phyloP scores from a whole-genome alignment of 139 green algal species.

The Closterium sp. region DNA sequence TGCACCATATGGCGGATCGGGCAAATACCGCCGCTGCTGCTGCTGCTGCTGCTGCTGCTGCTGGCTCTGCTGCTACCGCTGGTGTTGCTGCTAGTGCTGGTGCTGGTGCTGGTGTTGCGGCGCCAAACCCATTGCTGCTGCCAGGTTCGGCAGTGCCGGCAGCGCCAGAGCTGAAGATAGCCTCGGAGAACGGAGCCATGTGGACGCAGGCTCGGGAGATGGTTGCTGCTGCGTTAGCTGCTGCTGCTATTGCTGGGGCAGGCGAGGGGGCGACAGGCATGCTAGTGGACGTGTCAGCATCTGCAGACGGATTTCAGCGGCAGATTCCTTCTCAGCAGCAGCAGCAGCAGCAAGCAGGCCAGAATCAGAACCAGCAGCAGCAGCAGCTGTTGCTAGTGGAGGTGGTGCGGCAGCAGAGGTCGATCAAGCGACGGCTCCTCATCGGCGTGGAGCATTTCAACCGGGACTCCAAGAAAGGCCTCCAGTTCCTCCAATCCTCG shows the following conservation, averaged over 20 bases:
- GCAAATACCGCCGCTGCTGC: background rate
- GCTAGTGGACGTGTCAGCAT: background rate
- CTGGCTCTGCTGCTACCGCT: too few species aligned
- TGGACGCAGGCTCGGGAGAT: background rate
- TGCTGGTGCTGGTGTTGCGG: background rate
- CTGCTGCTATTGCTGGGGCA: background rate
- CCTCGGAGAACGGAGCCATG: background rate
- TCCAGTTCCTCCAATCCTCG: constrained; percentile 79
- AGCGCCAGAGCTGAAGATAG: background rate
- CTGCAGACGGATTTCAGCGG: background rate
- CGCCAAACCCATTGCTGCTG: background rate
- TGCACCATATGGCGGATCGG: constrained; percentile 57
- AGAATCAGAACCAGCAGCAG: background rate
- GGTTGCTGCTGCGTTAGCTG: background rate
- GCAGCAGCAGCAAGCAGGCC: too few species aligned
- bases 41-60: background rate
- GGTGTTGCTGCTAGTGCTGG: background rate
- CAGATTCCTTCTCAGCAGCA: too few species aligned
- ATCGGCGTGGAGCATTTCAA: constrained; percentile 96
- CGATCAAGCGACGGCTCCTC: constrained; percentile 72
- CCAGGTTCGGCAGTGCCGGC: background rate
- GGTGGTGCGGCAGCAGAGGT: constrained; percentile 48
- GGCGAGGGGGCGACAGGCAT: background rate
- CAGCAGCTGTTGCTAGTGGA: background rate
- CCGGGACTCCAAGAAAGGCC: constrained; percentile 89